Evolutionary conservation across 2,329 filamentous ascomycete genomes (phyloP), one percentile per base, ranked within the genome.

Genomic region (Fusarium torulosum): DNA sequence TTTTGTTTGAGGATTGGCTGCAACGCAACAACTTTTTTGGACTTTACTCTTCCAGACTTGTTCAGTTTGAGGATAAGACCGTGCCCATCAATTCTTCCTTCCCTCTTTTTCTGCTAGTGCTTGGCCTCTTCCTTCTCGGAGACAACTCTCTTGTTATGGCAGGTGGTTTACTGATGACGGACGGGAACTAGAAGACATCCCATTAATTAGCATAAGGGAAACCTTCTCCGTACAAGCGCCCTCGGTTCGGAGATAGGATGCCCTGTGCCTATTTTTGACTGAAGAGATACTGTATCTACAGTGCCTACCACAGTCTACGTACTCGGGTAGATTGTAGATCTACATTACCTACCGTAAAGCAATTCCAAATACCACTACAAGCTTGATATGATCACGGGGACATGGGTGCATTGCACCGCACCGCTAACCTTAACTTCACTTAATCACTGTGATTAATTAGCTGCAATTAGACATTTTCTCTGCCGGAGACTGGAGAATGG

Each of bases 81-180:
- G 35, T 59, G 38, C 38, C 37, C 35, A 61, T 61, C 29, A 47
- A 14, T 45, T 35, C 45, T 35, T 29, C 27, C 25, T 37, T 27
- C 43, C 10, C 25, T 25, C 21, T 23, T 23, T 29, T 29, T 13
- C 27, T 29, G 27, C 20, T 8, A 17, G 33, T 37, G 15, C 50
- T 52, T 45, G 23, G 38, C 31, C 27, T 50, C 38, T 19, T 63
- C 58, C 58, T 23, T 45, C 23, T 61, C 53, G 46, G 41, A 52
- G 15, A 27, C 43, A 33, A 14, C 21, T 63, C 40, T 63, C 59
- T 63, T 46, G n/a, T 63, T 50, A 21, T 56, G 44, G 53, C 50
- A 60, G 64, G 65, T 65, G 65, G 43, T 31, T 55, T 37, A 31
- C 29, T 29, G 25, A 43, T 43, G 59, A 35, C 41, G 47, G 46